Conservation (phyloP, 495 filamentous ascomycete genomes). For the Annulohypoxylon moriforme region DNA sequence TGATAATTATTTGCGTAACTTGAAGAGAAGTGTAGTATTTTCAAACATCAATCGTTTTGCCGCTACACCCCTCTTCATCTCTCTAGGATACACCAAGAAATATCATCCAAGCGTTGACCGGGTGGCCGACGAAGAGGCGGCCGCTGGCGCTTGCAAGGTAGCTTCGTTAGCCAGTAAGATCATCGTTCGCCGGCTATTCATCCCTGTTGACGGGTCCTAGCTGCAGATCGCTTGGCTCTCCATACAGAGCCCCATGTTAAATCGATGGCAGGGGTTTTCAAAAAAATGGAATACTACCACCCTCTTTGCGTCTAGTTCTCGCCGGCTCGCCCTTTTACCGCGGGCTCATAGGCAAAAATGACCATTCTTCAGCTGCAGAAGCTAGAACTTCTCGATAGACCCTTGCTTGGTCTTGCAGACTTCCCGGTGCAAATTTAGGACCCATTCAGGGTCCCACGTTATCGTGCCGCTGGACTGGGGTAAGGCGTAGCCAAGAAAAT, state of each 20-base stretch:
- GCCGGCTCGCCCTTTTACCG: constrained; percentile 25
- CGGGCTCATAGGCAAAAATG: constrained; percentile 38
- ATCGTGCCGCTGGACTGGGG: constrained; percentile 45
- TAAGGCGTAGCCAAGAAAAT: constrained; percentile 34
- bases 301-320: constrained; percentile 36
- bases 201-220: constrained; percentile 38
- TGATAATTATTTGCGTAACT: constrained; percentile 18
- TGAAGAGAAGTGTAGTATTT: constrained; percentile 14
- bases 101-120: constrained; percentile 29
- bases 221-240: constrained; percentile 47
- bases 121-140: constrained; percentile 43
- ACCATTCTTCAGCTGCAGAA: constrained; percentile 26
- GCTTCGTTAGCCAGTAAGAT: constrained; percentile 37
- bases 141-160: constrained; percentile 40
- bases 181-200: constrained; percentile 16
- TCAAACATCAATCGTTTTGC: constrained; percentile 41
- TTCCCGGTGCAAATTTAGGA: constrained; percentile 37
- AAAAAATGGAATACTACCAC: constrained; percentile 33
- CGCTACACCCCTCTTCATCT: constrained; percentile 38
- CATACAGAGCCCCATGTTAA: constrained; percentile 40
- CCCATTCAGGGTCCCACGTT: constrained; percentile 31
- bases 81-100: constrained; percentile 34
- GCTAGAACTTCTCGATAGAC: constrained; percentile 5
- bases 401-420: constrained; percentile 17
- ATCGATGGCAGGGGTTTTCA: constrained; percentile 34